Percentiles rank a stretch among this genome's conserved stretches.
Evolutionary conservation across 2,329 filamentous ascomycete genomes (phyloP).

Genomic region (Thermoascus crustaceus): DNA sequence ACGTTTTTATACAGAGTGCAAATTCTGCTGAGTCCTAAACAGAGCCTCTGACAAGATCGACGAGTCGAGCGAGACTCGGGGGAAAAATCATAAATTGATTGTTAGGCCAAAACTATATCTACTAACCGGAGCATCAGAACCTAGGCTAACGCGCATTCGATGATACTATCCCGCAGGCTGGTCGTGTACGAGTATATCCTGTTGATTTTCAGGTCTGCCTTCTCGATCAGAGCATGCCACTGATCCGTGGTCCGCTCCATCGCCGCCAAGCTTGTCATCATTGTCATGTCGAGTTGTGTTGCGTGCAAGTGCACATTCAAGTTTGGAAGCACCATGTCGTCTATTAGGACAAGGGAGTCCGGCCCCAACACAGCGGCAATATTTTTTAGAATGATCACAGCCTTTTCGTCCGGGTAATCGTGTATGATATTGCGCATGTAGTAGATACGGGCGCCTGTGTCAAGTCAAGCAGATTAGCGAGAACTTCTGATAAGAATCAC

Average conservation of each 20-base stretch:
- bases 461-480: neutral
- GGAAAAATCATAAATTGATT: too few species aligned
- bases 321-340: constrained; percentile 34
- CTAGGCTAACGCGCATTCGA: too few species aligned
- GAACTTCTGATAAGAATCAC: neutral
- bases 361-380: constrained; percentile 21
- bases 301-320: constrained; percentile 20
- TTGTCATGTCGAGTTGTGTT: constrained; percentile 26
- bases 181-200: too few species aligned
- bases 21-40: too few species aligned
- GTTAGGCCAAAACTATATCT: too few species aligned
- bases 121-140: too few species aligned
- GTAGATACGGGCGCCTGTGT: constrained; percentile 9
- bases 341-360: constrained; percentile 32
- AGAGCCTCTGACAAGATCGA: too few species aligned
- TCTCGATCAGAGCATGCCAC: constrained; percentile 19
- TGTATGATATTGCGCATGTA: constrained; percentile 12
- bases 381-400: constrained; percentile 20
- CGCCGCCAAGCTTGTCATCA: constrained; percentile 28
- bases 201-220: constrained; percentile 5
- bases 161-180: too few species aligned
- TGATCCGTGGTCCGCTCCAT: constrained; percentile 26
- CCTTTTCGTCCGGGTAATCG: constrained; percentile 14
- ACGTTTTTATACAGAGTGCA: too few species aligned
- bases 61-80: too few species aligned